phyloP scores from a whole-genome alignment of 1,284 basidiomycete genomes.

The Leccinum colubrinum region DNA sequence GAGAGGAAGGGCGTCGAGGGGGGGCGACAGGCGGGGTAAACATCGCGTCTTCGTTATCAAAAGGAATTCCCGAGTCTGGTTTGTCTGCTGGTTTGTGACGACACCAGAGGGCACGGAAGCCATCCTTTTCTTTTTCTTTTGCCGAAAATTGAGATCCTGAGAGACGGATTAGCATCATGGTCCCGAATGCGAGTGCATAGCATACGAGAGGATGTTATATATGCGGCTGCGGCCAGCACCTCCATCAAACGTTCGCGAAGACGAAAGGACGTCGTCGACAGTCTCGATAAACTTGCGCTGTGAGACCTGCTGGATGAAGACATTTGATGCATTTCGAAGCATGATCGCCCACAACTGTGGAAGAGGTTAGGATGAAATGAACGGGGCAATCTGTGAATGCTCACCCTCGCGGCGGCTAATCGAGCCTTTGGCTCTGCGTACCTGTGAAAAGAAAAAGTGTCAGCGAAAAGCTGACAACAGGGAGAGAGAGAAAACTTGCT shows the following conservation, averaged over 20 bases:
- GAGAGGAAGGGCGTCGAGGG: slow-evolving; percentile 25
- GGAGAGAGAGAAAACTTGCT: slow-evolving; percentile 41
- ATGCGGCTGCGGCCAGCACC: slow-evolving; percentile 71
- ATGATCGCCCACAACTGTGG: slow-evolving; percentile 80
- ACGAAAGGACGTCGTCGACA: slow-evolving; percentile 64
- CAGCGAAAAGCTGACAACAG: background rate
- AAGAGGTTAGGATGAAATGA: slow-evolving; percentile 5
- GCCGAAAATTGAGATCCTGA: slow-evolving; percentile 30
- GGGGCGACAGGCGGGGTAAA: slow-evolving; percentile 57
- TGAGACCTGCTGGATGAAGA: slow-evolving; percentile 65
- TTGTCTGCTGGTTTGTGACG: slow-evolving; percentile 67
- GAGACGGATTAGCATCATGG: background rate
- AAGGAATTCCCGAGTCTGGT: slow-evolving; percentile 73
- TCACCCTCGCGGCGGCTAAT: slow-evolving; percentile 66
- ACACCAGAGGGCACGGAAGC: slow-evolving; percentile 66
- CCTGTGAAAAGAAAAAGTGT: slow-evolving; percentile 33
- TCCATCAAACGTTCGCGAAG: slow-evolving; percentile 65
- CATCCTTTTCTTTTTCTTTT: slow-evolving; percentile 43
- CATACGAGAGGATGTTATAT: slow-evolving; percentile 51
- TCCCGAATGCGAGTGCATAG: background rate
- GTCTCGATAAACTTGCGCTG: slow-evolving; percentile 76
- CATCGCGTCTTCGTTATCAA: slow-evolving; percentile 74
- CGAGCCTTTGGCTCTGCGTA: slow-evolving; percentile 71
- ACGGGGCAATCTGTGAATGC: slow-evolving; percentile 21
- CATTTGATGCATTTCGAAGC: slow-evolving; percentile 66